Evolutionary conservation across 1,284 basidiomycete species (phyloP).

Genomic region (Marasmius fiardii): DNA sequence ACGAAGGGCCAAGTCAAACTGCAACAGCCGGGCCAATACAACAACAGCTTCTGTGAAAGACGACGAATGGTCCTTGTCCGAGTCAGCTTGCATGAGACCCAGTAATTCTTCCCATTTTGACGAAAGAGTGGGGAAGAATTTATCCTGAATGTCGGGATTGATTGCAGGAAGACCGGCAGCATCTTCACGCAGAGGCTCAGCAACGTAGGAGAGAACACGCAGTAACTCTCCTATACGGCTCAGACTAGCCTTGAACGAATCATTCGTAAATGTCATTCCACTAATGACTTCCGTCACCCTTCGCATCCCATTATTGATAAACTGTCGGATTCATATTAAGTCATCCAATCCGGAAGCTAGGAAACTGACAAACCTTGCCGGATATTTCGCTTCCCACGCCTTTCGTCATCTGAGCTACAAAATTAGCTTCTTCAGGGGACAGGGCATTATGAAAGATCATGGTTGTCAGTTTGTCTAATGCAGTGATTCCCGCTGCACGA

Average conservation of each 20-base stretch:
- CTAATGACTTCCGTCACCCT: slow-evolving; percentile 58
- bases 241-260: slow-evolving; percentile 34
- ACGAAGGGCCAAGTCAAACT: slow-evolving; percentile 68
- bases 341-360: too few relatives aligned
- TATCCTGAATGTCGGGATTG: slow-evolving; percentile 51
- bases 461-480: slow-evolving; percentile 59
- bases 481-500: slow-evolving; percentile 47
- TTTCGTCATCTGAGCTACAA: slow-evolving; percentile 73
- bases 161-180: slow-evolving; percentile 43
- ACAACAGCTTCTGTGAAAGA: slow-evolving; percentile 32
- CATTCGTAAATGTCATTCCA: slow-evolving; percentile 28
- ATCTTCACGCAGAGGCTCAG: slow-evolving; percentile 57
- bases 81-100: slow-evolving; percentile 26
- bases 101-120: slow-evolving; percentile 43
- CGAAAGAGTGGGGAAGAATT: slow-evolving; percentile 46
- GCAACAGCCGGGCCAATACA: slow-evolving; percentile 61
- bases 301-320: slow-evolving; percentile 70
- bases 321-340: slow-evolving; percentile 49
- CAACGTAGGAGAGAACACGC: slow-evolving; percentile 64
- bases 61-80: slow-evolving; percentile 15
- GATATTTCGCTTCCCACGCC: slow-evolving; percentile 64
- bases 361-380: slow-evolving; percentile 47
- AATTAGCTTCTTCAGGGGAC: slow-evolving; percentile 72
- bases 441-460: slow-evolving; percentile 69
- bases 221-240: slow-evolving; percentile 63